Base-by-base conservation (phyloP, 805 yeast species). In the Kodamaea jinghongensis region DNA sequence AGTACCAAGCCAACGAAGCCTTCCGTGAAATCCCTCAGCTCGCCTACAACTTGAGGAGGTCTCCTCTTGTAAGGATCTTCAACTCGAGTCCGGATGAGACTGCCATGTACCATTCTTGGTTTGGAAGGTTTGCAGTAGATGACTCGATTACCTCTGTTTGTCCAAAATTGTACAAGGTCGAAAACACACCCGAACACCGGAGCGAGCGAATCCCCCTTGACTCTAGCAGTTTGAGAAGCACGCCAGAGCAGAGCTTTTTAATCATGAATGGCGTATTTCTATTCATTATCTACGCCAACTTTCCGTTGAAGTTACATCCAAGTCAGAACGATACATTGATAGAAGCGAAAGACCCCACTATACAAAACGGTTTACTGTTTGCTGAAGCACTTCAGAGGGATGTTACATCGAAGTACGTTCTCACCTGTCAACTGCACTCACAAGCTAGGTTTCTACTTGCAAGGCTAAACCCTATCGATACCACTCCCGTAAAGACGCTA, bases 61-160 rank as follows among this genome's bases (percentile, higher is more conserved):
- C 65, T 36, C 65, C 63, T 3, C 58, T 71, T 20, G 47, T 69
- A 6, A 50, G 58, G 28, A 60, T 65, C 3, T 69, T 67, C 49
- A 70, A 70, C 44, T 58, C 68, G 8, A 62, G 69, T 36, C 76
- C 75, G 0, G 76, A 71, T 40, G 75, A 70, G 46, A 66, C 73
- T n/a, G 68, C 73, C 10, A 60, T 46, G 43, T 57, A 66, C 42
- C 70, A 67, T 42, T 55, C 57, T 32, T 50, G 60, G 55, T 64
- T 65, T 30, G 38, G 56, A 34, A 52, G 44, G 30, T 37, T 53
- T 17, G 39, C 47, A 6, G 31, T 42, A 10, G 45, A 49, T 3
- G 36, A 37, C 5, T 55, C 70, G 1, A 31, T 50, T 13, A 39
- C 39, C 6, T 54, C 55, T 34, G 60, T 69, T 23, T 46, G 49